A percentile compares a stretch with the other conserved stretches of the same genome.
These are phyloP conservation scores for Auricularia heimuer DNA, from an alignment of 768 basidiomycete genomes.

Conservation along the genomic window DNA sequence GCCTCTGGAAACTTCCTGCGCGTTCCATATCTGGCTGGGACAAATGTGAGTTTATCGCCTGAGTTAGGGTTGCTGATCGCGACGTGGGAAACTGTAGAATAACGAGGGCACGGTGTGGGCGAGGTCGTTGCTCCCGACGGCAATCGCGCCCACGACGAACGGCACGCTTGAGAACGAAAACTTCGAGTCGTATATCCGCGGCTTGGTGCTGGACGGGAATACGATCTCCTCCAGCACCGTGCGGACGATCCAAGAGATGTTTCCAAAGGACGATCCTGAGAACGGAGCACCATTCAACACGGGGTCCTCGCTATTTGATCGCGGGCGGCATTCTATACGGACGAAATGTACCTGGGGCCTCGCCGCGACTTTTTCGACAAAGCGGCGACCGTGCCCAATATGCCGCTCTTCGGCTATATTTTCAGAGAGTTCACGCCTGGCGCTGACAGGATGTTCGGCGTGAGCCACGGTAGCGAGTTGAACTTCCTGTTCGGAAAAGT, in stretches of 20 bases:
- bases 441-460: constrained; percentile 17
- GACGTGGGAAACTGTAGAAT: constrained; percentile 21
- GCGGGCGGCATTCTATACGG: constrained; percentile 49
- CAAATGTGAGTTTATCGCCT: constrained; percentile 9
- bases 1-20: constrained; percentile 14
- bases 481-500: constrained; percentile 33
- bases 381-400: constrained; percentile 31
- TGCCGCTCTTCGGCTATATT: constrained; percentile 41
- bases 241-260: constrained; percentile 29
- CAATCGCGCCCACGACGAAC: constrained; percentile 14
- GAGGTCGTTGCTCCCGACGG: constrained; percentile 29
- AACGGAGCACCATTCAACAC: constrained; percentile 46
- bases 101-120: constrained; percentile 46
- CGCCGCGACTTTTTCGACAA: constrained; percentile 41
- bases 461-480: constrained; percentile 42
- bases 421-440: constrained; percentile 19
- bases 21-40: constrained; percentile 12
- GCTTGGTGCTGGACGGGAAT: constrained; percentile 43
- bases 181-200: constrained; percentile 38
- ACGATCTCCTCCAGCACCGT: constrained; percentile 36
- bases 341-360: constrained; percentile 44
- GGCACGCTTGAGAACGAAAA: constrained; percentile 29
- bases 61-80: neutral
- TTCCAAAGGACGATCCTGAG: constrained; percentile 38
- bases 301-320: constrained; percentile 49